A percentile compares a stretch with the other conserved stretches of the same genome.
Conservation (phyloP, 768 basidiomycete genomes). For the Xerocomellus chrysenteron region DNA sequence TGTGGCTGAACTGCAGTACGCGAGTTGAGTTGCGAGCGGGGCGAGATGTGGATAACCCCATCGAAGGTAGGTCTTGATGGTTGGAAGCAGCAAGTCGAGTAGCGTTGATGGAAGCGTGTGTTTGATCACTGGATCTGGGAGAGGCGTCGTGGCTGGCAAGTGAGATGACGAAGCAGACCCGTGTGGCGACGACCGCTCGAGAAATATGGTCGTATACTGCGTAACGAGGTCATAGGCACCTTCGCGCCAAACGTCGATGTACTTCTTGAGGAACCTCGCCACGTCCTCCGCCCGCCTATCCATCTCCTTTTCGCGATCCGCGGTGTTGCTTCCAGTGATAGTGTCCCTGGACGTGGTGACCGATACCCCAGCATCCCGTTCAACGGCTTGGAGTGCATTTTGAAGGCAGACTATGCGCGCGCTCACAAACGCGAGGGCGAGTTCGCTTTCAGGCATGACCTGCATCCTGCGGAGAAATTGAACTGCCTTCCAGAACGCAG, state of each 20-base stretch:
- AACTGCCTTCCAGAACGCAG: conserved; percentile 86
- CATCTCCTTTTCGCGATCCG: conserved; percentile 42
- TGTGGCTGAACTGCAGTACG: conserved; percentile 91
- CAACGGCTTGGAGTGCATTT: conserved; percentile 52
- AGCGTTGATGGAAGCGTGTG: conserved; percentile 32
- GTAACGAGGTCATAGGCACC: conserved; percentile 90
- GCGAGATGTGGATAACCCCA: conserved; percentile 60
- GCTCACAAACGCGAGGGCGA: conserved; percentile 83
- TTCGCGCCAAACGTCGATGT: conserved; percentile 90
- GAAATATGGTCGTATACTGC: conserved; percentile 87
- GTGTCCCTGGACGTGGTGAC: conserved; percentile 11
- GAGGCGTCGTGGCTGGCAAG: conserved; percentile 19
- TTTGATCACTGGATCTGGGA: conserved; percentile 28
- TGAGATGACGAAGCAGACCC: conserved; percentile 15
- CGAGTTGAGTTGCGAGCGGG: conserved; percentile 90
- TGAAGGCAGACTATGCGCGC: conserved; percentile 67
- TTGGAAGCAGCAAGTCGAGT: conserved; percentile 58
- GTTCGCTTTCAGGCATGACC: conserved; percentile 65
- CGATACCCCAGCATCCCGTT: conserved; percentile 43
- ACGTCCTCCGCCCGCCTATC: conserved; percentile 70
- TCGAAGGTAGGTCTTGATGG: conserved; percentile 61
- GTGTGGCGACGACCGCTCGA: conserved; percentile 55
- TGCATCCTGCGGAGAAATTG: conserved; percentile 85
- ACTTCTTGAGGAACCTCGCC: conserved; percentile 76
- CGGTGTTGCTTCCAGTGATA: conserved; percentile 22